Evolutionary conservation across 768 basidiomycete genomes (phyloP).

Genomic region (Psilocybe subaeruginosa): DNA sequence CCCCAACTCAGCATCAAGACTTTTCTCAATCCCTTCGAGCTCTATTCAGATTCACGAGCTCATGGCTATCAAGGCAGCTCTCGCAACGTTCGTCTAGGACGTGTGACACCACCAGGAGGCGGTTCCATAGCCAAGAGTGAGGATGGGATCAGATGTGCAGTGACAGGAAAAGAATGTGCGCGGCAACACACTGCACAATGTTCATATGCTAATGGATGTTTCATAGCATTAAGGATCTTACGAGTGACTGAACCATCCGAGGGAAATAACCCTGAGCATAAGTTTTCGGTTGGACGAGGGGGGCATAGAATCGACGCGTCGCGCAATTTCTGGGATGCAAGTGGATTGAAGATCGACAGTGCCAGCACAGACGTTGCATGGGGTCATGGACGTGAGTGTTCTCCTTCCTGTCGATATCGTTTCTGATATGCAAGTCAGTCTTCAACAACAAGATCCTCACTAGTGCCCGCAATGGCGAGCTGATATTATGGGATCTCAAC

Average conservation of each 20-base stretch:
- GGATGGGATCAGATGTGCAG: conserved; percentile 68
- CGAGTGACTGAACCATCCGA: conserved; percentile 55
- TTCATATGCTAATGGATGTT: not conserved
- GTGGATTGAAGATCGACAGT: conserved; percentile 78
- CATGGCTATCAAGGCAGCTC: conserved; percentile 43
- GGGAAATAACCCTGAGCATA: conserved; percentile 45
- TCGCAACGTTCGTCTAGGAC: conserved; percentile 60
- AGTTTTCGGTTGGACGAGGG: conserved; percentile 55
- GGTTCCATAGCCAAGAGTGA: conserved; percentile 70
- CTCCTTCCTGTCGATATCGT: not conserved
- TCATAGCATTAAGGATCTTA: conserved; percentile 60
- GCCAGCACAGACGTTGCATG: conserved; percentile 82
- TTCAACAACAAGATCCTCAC: conserved; percentile 80
- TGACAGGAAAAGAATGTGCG: conserved; percentile 81
- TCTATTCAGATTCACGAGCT: conserved; percentile 44
- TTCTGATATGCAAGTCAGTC: conserved; percentile 38
- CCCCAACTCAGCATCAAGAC: conserved; percentile 31
- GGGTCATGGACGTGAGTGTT: conserved; percentile 63
- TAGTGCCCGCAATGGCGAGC: conserved; percentile 79
- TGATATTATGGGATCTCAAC: conserved; percentile 83
- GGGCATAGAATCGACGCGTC: conserved; percentile 73
- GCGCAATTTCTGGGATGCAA: conserved; percentile 78
- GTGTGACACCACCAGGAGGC: conserved; percentile 64
- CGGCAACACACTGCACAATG: not conserved
- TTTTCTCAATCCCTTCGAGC: conserved; percentile 30